Percentiles rank a stretch among this genome's conserved stretches.
These are phyloP conservation scores for Suillus placidus DNA, from an alignment of 768 basidiomycete genomes.

Conservation along the genomic window DNA sequence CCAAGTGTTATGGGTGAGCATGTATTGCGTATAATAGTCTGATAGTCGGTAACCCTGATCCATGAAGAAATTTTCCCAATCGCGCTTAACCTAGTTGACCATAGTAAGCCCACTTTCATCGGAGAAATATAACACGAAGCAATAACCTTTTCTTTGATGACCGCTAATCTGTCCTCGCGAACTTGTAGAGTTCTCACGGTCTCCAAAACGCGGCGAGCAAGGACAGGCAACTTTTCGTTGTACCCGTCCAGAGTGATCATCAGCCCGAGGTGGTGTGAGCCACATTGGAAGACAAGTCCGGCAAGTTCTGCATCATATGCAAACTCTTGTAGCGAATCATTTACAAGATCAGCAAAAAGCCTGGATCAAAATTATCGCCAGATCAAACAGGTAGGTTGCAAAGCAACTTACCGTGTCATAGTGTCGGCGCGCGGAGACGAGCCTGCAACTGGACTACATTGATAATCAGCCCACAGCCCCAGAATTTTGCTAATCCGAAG, in stretches of 20 bases:
- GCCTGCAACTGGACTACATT: constrained; percentile 56
- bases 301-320: constrained; percentile 93
- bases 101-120: constrained; percentile 7
- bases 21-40: constrained; percentile 72
- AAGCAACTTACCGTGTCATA: constrained; percentile 60
- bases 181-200: constrained; percentile 66
- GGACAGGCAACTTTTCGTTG: constrained; percentile 84
- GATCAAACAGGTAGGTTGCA: neutral
- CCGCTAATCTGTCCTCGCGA: constrained; percentile 68
- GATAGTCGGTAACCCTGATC: constrained; percentile 81
- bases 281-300: constrained; percentile 75
- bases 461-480: constrained; percentile 5
- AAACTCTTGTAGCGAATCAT: constrained; percentile 87
- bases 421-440: constrained; percentile 70
- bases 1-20: constrained; percentile 74
- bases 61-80: constrained; percentile 87
- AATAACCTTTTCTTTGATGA: constrained; percentile 83
- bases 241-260: constrained; percentile 77
- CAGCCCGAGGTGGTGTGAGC: constrained; percentile 64
- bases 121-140: neutral
- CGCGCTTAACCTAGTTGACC: constrained; percentile 59
- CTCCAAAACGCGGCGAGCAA: constrained; percentile 72
- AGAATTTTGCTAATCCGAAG: constrained; percentile 2
- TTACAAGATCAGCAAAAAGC: constrained; percentile 82
- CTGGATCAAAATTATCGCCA: constrained; percentile 39